Conservation (phyloP, 345 rosid species). For the Tarenaya hassleriana region DNA sequence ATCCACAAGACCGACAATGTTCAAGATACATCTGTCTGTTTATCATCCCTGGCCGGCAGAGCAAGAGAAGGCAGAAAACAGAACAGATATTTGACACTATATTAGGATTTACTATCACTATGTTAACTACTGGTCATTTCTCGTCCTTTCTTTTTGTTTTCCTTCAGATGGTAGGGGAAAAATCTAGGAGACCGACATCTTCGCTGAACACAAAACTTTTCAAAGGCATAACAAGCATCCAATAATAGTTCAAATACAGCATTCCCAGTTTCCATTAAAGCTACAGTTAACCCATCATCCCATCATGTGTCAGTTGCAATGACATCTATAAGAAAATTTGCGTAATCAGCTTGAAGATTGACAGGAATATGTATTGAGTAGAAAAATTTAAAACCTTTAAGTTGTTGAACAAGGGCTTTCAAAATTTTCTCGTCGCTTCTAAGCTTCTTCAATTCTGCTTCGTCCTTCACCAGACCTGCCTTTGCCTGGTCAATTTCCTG, state of each 20-base stretch:
- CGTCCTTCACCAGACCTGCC: conserved; percentile 58
- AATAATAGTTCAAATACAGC: too few relatives aligned
- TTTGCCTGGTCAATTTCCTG: conserved; percentile 53
- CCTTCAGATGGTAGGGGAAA: background rate
- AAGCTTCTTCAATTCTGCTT: conserved; percentile 57
- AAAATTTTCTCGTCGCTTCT: conserved; percentile 68
- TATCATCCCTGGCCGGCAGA: background rate
- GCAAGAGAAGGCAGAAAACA: conserved; percentile 4
- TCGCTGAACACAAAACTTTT: too few relatives aligned
- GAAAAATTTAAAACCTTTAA: conserved; percentile 51
- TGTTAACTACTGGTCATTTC: conserved; percentile 8
- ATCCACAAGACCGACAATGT: too few relatives aligned
- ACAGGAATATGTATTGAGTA: background rate
- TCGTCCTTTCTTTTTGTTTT: too few relatives aligned
- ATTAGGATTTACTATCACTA: conserved; percentile 18
- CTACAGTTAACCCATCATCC: too few relatives aligned
- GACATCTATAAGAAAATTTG: conserved; percentile 6
- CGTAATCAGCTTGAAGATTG: background rate
- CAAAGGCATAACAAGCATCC: background rate
- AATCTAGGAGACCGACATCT: background rate
- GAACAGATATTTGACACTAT: conserved; percentile 1
- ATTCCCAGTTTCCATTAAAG: too few relatives aligned
- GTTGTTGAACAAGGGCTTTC: conserved; percentile 66
- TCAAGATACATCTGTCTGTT: background rate
- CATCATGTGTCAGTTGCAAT: too few relatives aligned